Evolutionary conservation across 116 monocot genomes (phyloP), one percentile per base, ranked within the genome.

Genomic region (Phalaenopsis hybrid): DNA sequence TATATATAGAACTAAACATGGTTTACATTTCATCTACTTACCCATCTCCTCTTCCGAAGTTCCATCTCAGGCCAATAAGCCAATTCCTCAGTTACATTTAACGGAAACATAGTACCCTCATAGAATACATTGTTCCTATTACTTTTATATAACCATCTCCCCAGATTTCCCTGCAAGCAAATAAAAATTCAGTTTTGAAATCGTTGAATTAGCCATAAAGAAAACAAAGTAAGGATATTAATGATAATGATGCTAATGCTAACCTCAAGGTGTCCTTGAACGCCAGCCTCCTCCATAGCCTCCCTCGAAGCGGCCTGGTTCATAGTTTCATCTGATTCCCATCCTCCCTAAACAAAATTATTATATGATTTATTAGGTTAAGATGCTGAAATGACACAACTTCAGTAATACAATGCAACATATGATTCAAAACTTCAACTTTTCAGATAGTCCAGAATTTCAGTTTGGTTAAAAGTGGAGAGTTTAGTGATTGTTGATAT

Each of bases 61-160:
- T 78, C 73, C 87, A 81, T 87, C 79, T 87, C 81, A 4, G 87
- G 81, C 84, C 81, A 87, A 48, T 63, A 77, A 41, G 52, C 74
- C 11, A 84, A n/a, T 67, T 87, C 87, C 49, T 84, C 81, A 2
- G 87, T 87, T 8, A 87, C 87, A 41, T 81, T 79, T 84, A 87
- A 65, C 1, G 87, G 84, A 37, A 81, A 87, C 81, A 87, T 81
- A n/a, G 79, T 74, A 11, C 84, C 87, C 74, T 87, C 87, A 20
- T 87, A 79, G 8, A 87, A 43, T 18, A 52, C 25, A 20, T 76
- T 73, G 34, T 87, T 44, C 41, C 81, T 84, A 18, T 63, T 81
- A 75, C 84, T 87, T 37, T 65, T 82, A 61, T 87, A 84, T 44
- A 21, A 75, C 87, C 87, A 87, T 50, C 79, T 86, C 31, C 86